Conservation (phyloP, 257 asterid species). For the Solanum paucissectum region DNA sequence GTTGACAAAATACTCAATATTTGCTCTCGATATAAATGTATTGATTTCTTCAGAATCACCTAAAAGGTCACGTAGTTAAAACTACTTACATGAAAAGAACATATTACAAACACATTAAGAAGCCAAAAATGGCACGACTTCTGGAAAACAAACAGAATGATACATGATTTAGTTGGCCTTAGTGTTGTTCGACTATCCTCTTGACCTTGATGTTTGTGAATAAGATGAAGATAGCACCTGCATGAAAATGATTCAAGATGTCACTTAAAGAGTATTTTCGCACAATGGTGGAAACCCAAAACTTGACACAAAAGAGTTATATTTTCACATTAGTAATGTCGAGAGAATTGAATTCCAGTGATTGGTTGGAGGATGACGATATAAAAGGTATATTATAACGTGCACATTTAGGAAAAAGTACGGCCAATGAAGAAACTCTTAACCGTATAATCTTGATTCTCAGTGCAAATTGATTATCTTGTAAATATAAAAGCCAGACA, state of each 20-base stretch:
- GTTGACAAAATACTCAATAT: not conserved
- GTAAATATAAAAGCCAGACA: not conserved
- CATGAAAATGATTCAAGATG: not conserved
- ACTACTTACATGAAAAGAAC: not conserved
- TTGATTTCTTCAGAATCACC: not conserved
- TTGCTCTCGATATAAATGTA: not conserved
- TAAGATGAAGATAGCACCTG: constrained; percentile 84
- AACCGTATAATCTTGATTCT: not conserved
- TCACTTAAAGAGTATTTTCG: not conserved
- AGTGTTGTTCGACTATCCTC: constrained; percentile 21
- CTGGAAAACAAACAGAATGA: not conserved
- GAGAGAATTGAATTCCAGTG: not conserved
- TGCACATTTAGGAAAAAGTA: not conserved
- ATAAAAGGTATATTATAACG: not conserved
- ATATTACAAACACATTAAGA: not conserved
- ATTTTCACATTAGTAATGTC: not conserved
- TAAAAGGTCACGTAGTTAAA: not conserved
- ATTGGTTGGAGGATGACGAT: not conserved
- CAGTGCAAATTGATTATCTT: not conserved
- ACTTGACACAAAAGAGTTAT: not conserved
- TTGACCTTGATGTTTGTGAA: constrained; percentile 54
- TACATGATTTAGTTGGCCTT: not conserved
- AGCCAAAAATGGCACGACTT: not conserved
- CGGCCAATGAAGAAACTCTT: not conserved
- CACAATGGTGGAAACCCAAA: not conserved